These are phyloP conservation scores for Ophiosphaerella herpotricha DNA, from an alignment of 2,329 filamentous ascomycete species.

Conservation along the genomic window DNA sequence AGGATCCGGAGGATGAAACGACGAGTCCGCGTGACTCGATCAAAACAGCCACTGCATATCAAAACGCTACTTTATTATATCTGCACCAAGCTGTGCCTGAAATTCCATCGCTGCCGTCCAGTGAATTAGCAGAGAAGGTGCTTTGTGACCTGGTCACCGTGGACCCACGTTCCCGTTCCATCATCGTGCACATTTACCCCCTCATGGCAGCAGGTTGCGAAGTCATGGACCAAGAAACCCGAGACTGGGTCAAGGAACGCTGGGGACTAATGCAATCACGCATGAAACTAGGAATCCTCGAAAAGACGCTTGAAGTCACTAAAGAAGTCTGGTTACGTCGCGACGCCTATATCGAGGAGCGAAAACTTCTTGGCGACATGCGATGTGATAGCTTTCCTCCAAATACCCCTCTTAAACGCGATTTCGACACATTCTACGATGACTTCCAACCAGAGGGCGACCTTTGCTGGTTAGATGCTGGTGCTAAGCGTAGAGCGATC, in stretches of 20 bases:
- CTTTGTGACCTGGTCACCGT: constrained; percentile 67
- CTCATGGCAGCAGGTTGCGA: constrained; percentile 71
- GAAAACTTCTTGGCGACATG: constrained; percentile 10
- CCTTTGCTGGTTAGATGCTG: constrained; percentile 27
- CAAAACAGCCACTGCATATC: constrained; percentile 69
- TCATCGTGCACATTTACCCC: constrained; percentile 72
- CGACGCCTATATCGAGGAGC: constrained; percentile 56
- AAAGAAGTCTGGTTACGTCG: constrained; percentile 69
- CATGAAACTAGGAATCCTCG: constrained; percentile 70
- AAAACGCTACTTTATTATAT: constrained; percentile 68
- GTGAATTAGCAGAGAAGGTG: constrained; percentile 65
- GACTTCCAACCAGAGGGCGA: constrained; percentile 21
- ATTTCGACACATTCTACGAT: constrained; percentile 23
- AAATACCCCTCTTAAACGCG: constrained; percentile 25
- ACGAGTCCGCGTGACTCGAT: constrained; percentile 67
- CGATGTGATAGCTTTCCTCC: constrained; percentile 12
- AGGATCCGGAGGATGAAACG: constrained; percentile 66
- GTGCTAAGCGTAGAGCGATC: constrained; percentile 29
- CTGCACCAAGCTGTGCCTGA: constrained; percentile 72
- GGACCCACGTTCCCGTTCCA: constrained; percentile 63
- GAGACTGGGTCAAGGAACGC: constrained; percentile 66
- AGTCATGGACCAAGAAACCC: constrained; percentile 61
- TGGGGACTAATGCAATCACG: constrained; percentile 65
- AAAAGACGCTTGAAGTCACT: constrained; percentile 67
- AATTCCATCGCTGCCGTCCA: constrained; percentile 63